phyloP scores from a whole-genome alignment of 176 grass and related monocot species.

The Carex myosuroides region DNA sequence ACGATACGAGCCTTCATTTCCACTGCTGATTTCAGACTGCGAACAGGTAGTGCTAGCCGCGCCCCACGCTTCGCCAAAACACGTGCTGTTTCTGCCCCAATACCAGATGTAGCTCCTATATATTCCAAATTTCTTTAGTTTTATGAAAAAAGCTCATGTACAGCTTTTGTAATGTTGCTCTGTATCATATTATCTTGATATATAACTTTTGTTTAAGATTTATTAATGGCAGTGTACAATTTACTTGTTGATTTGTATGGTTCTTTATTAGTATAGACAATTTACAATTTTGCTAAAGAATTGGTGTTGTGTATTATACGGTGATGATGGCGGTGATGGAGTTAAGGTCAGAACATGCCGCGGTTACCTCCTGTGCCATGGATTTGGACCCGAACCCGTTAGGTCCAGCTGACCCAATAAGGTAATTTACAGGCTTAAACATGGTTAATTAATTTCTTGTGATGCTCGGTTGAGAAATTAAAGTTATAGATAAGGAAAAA shows the following conservation, averaged over 20 bases:
- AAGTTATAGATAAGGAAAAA: background rate
- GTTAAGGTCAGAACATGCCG: constrained; percentile 29
- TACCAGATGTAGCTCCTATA: constrained; percentile 79
- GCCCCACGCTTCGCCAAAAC: constrained; percentile 58
- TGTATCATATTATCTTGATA: background rate
- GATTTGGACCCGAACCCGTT: constrained; percentile 82
- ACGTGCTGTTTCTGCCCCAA: constrained; percentile 71
- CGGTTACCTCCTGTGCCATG: constrained; percentile 57
- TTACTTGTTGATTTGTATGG: background rate
- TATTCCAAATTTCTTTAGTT: background rate
- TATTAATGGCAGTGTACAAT: too few relatives aligned
- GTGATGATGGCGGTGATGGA: constrained; percentile 71
- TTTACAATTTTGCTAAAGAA: background rate
- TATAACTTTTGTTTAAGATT: background rate
- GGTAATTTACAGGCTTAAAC: constrained; percentile 17
- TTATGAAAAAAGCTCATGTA: background rate
- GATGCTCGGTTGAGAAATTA: background rate
- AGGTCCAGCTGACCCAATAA: constrained; percentile 55
- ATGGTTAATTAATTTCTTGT: background rate
- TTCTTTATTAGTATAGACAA: background rate
- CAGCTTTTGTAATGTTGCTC: background rate
- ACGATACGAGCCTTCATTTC: constrained; percentile 44
- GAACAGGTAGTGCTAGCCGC: constrained; percentile 53
- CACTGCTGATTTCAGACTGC: constrained; percentile 74
- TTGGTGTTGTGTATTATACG: constrained; percentile 18